A percentile compares a stretch with the other conserved stretches of the same genome.
phyloP scores from a whole-genome alignment of 2,329 filamentous ascomycete species.

The Xylariaceae sp. region DNA sequence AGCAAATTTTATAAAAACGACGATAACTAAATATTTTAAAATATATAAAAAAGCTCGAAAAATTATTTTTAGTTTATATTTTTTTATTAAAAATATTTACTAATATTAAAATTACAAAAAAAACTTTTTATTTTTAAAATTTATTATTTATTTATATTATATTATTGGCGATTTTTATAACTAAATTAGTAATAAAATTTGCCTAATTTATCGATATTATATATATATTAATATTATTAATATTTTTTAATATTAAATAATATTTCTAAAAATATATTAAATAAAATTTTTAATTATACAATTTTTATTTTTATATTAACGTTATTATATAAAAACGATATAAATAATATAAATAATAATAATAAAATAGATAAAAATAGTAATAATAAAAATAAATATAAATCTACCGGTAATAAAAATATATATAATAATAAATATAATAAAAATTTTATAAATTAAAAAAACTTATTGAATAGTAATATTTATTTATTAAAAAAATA shows the following conservation, averaged over 20 bases:
- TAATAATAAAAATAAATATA: not conserved
- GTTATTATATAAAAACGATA: not conserved
- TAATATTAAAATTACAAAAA: not conserved
- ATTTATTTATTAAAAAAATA: not conserved
- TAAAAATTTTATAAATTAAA: not conserved
- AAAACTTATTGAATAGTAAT: not conserved
- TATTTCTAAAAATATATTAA: not conserved
- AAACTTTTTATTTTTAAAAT: not conserved
- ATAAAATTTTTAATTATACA: not conserved
- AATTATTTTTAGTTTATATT: not conserved
- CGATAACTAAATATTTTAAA: not conserved
- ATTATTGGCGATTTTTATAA: not conserved
- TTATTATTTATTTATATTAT: not conserved
- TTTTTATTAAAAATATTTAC: no score
- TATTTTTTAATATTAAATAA: not conserved
- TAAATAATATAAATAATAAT: not conserved
- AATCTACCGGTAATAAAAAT: not conserved
- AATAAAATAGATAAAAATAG: not conserved
- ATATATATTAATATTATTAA: not conserved
- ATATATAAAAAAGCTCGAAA: not conserved
- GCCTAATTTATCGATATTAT: not conserved
- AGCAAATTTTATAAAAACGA: not conserved
- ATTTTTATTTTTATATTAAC: not conserved
- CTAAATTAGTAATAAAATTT: not conserved
- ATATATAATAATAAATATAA: not conserved